These are phyloP conservation scores for Aphanomyces invadans DNA, from an alignment of 352 stramenopile genomes.

Conservation along the genomic window DNA sequence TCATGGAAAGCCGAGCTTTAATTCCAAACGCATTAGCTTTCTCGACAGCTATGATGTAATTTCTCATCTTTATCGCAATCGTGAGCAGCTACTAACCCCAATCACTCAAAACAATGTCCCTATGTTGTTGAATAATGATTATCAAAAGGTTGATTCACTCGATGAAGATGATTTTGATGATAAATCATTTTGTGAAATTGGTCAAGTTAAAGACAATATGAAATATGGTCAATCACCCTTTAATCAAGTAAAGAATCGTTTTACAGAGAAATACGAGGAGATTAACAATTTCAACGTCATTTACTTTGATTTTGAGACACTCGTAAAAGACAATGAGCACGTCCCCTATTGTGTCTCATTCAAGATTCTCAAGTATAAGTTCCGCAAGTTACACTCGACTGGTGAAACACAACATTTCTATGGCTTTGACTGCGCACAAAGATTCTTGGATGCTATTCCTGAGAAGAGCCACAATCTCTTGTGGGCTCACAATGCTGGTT, in stretches of 20 bases:
- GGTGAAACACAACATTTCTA: conserved; percentile 18
- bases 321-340: conserved; percentile 12
- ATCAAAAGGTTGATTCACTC: conserved; percentile 18
- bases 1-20: conserved; percentile 22
- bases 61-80: conserved; percentile 27
- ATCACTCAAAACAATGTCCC: conserved; percentile 23
- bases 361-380: conserved; percentile 8
- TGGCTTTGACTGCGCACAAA: conserved; percentile 22
- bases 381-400: not conserved
- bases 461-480: conserved; percentile 15
- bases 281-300: conserved; percentile 20
- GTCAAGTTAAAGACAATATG: not conserved
- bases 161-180: conserved; percentile 12
- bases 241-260: conserved; percentile 1
- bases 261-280: conserved; percentile 8
- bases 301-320: conserved; percentile 26
- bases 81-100: conserved; percentile 16
- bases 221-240: conserved; percentile 14
- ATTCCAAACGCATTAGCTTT: conserved; percentile 24
- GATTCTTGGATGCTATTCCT: conserved; percentile 20
- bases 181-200: conserved; percentile 18
- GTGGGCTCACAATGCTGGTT: conserved; percentile 26
- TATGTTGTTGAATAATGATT: conserved; percentile 23
- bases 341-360: conserved; percentile 21
- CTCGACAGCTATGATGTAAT: conserved; percentile 29